Conservation (phyloP, 1,284 basidiomycete genomes). For the Tetrapyrgos nigripes region DNA sequence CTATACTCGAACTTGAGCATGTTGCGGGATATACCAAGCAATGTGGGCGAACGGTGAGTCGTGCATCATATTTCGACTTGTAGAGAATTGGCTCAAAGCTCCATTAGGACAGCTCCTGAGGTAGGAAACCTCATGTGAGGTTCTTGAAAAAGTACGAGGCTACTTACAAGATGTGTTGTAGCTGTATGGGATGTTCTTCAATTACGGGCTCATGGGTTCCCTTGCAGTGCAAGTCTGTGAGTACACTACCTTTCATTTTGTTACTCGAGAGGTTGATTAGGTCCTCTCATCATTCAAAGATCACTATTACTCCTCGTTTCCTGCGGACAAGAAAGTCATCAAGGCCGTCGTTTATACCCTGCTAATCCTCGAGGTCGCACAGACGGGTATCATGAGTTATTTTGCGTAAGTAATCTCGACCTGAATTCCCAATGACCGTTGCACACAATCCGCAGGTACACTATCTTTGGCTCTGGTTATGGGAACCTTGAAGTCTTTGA, state of each 20-base stretch:
- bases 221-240: conserved; percentile 18
- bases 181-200: conserved; percentile 19
- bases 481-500: conserved; percentile 16
- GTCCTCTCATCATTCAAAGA: conserved; percentile 3
- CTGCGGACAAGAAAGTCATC: conserved; percentile 8
- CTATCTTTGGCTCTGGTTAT: conserved; percentile 16
- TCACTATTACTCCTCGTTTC: conserved; percentile 14
- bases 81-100: neutral
- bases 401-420: conserved; percentile 11
- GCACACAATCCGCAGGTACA: conserved; percentile 8
- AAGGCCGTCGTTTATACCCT: conserved; percentile 18
- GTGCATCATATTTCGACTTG: neutral
- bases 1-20: too few relatives aligned
- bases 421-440: neutral
- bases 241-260: neutral
- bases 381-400: conserved; percentile 19
- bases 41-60: too few relatives aligned
- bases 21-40: too few relatives aligned
- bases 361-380: conserved; percentile 14
- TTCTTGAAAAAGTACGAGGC: neutral
- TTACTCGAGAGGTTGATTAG: neutral
- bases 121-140: neutral
- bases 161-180: neutral
- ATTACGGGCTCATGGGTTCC: conserved; percentile 17
- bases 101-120: conserved; percentile 1